Conservation (phyloP, 2,329 filamentous ascomycete genomes). For the Metarhizium rileyi region DNA sequence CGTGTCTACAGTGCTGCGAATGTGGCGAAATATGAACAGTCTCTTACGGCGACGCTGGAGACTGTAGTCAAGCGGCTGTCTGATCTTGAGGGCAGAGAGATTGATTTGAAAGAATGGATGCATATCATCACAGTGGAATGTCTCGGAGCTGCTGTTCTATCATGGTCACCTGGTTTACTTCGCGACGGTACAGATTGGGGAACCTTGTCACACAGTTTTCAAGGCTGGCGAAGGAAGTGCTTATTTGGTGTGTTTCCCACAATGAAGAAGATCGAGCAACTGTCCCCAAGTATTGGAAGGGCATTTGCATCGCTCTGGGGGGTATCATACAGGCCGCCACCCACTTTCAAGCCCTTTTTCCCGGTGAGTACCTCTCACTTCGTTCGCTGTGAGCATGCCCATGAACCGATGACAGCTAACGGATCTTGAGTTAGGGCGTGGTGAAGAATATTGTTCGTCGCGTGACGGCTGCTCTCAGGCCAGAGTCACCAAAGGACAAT, state of each 20-base stretch:
- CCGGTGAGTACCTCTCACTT: constrained; percentile 26
- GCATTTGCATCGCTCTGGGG: constrained; percentile 34
- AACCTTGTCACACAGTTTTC: constrained; percentile 38
- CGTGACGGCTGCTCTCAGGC: constrained; percentile 20
- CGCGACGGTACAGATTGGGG: constrained; percentile 33
- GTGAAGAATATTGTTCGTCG: constrained; percentile 23
- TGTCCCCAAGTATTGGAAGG: constrained; percentile 26
- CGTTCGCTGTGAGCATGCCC: background rate
- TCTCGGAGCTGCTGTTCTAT: constrained; percentile 38
- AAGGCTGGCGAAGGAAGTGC: constrained; percentile 41
- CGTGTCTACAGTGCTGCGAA: constrained; percentile 35
- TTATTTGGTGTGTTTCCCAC: constrained; percentile 41
- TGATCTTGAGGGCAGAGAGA: constrained; percentile 24
- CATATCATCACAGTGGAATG: constrained; percentile 45
- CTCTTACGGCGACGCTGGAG: constrained; percentile 31
- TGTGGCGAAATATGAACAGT: constrained; percentile 30
- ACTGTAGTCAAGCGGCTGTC: constrained; percentile 26
- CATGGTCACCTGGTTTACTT: constrained; percentile 42
- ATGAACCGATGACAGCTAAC: background rate
- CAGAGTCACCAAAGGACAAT: constrained; percentile 20
- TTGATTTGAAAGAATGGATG: constrained; percentile 47
- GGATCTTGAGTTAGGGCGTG: constrained; percentile 19
- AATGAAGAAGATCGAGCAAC: constrained; percentile 28
- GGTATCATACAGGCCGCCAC: constrained; percentile 33
- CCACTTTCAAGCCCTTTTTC: constrained; percentile 38